These are phyloP conservation scores for Tetraselmis chui DNA, from an alignment of 139 green algal species.

Conservation along the genomic window DNA sequence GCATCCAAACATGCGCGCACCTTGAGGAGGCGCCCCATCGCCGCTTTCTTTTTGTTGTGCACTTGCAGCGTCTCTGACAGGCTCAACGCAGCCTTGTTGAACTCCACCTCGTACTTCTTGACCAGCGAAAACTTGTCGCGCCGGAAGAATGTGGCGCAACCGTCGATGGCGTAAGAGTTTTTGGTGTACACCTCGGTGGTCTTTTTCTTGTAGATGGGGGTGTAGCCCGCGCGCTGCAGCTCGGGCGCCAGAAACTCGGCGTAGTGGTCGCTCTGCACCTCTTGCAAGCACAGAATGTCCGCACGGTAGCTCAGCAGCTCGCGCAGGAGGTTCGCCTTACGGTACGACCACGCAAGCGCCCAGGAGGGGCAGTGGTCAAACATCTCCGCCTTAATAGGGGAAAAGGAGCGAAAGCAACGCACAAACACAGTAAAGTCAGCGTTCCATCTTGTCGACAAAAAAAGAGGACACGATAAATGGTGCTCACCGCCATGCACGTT, in stretches of 20 bases:
- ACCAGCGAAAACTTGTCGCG: conserved; percentile 84
- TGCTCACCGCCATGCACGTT: too few species aligned
- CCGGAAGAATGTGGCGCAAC: conserved; percentile 96
- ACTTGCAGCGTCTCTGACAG: conserved; percentile 75
- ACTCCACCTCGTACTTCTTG: conserved; percentile 99
- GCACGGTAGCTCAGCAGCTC: conserved; percentile 83
- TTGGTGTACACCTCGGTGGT: conserved; percentile 84
- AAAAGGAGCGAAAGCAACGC: not conserved
- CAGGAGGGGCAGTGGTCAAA: conserved; percentile 79
- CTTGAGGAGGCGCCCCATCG: conserved; percentile 92
- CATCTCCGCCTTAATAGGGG: conserved; percentile 60
- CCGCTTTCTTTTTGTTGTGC: conserved; percentile 64
- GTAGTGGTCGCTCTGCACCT: conserved; percentile 93
- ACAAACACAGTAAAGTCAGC: not conserved
- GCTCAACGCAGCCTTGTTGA: conserved; percentile 97
- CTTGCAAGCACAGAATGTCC: conserved; percentile 95
- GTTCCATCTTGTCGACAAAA: too few species aligned
- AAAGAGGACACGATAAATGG: too few species aligned
- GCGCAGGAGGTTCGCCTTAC: conserved; percentile 83
- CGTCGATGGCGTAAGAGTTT: conserved; percentile 84
- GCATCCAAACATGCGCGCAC: too few species aligned
- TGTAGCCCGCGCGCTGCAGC: conserved; percentile 83
- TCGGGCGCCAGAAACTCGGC: conserved; percentile 62
- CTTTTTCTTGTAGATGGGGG: conserved; percentile 98
- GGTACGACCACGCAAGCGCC: conserved; percentile 89